phyloP scores from a whole-genome alignment of 1,139 yeast species.

The Debaryomyces coudertii region DNA sequence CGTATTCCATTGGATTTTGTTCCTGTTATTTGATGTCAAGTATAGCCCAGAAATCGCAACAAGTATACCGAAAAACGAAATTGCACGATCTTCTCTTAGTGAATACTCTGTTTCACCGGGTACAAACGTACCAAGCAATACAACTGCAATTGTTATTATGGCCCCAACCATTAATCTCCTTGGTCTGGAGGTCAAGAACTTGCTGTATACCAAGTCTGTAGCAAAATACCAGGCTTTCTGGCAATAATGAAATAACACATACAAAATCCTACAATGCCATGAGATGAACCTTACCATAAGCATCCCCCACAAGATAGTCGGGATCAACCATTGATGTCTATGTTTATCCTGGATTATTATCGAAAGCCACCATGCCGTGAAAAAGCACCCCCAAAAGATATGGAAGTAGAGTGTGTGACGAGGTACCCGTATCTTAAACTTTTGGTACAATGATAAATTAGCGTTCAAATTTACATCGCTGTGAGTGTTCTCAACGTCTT shows the following conservation, averaged over 20 bases:
- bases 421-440: conserved; percentile 27
- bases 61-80: conserved; percentile 60
- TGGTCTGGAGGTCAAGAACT: conserved; percentile 34
- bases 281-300: conserved; percentile 59
- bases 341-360: conserved; percentile 56
- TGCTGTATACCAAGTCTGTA: conserved; percentile 42
- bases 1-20: conserved; percentile 59
- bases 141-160: conserved; percentile 46
- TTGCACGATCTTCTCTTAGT: conserved; percentile 55
- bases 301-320: conserved; percentile 58
- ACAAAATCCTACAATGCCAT: conserved; percentile 51
- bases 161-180: conserved; percentile 52
- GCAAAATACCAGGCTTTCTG: conserved; percentile 45
- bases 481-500: not conserved
- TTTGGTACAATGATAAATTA: conserved; percentile 8
- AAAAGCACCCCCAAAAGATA: conserved; percentile 45
- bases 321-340: conserved; percentile 64
- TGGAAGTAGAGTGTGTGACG: conserved; percentile 29
- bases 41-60: conserved; percentile 53
- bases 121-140: conserved; percentile 59
- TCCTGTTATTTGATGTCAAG: conserved; percentile 50
- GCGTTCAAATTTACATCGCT: not conserved
- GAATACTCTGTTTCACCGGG: conserved; percentile 56
- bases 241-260: conserved; percentile 30
- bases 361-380: conserved; percentile 71